Base-by-base conservation (phyloP, 1,284 basidiomycete genomes). In the Phenoliferia sp. region DNA sequence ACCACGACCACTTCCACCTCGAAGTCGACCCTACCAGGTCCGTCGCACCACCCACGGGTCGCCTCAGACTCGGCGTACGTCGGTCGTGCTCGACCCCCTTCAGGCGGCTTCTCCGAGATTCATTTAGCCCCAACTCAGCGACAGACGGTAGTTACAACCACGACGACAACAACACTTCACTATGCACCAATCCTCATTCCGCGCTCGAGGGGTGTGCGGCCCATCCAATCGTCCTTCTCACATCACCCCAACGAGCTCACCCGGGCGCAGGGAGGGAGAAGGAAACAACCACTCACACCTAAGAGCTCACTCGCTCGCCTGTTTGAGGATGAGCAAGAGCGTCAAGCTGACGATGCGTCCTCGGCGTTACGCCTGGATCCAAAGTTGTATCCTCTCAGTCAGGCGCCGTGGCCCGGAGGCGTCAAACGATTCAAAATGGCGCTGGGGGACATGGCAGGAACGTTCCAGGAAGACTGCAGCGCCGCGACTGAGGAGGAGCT, bases 171-270 rank as follows among this genome's bases (percentile, higher is more conserved):
- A 9, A 77, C 72, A 1, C 71, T 77, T 34, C 64, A 69, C 62
- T 77, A 75, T 63, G 74, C 76, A 10, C 77, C 76, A 22, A 66
- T 77, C 52, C 63, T 66, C 19, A 57, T 78, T 7, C 75, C 74
- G 2, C 64, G 66, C n/a, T 63, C 74, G 29, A 44, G 59, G 22
- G 15, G 54, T 2, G 54, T 66, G 56, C 62, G 44, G n/a, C 64
- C 65, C 17, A 28, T 28, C 10, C 59, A 59, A 12, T 65, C 64
- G 28, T 71, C 66, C 34, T 68, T 67, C 61, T 67, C 69, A 6
- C 59, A 39, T 16, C 62, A 59, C 57, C 17, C 44, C n/a, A 60
- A 34, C 33, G 3, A 10, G 36, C 28, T 59, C 62, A 3, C 55
- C 34, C 2, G 26, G 32, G 39, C 33, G 19, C 3, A 31, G 44